phyloP scores from a whole-genome alignment of 192 early-diverging fungal genomes.

The Backusella macrospora region DNA sequence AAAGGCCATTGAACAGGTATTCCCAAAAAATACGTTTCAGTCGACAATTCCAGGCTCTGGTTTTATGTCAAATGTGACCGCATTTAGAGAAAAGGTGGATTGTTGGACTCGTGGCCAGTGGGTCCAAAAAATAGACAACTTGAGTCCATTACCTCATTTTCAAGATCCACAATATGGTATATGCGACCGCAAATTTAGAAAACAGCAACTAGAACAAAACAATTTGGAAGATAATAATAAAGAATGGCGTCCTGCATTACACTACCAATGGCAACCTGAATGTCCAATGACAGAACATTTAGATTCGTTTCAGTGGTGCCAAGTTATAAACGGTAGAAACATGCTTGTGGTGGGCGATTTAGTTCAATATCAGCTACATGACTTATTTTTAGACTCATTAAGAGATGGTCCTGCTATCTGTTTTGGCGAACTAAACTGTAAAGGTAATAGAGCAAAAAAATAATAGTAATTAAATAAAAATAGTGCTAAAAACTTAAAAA shows the following conservation, averaged over 20 bases:
- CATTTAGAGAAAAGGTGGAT: conserved; percentile 11
- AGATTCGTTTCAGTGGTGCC: conserved; percentile 38
- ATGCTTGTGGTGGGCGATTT: conserved; percentile 54
- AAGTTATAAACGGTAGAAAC: conserved; percentile 40
- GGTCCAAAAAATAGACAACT: conserved; percentile 1
- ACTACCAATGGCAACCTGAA: conserved; percentile 25
- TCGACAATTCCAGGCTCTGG: not conserved
- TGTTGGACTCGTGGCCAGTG: conserved; percentile 39
- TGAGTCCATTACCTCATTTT: conserved; percentile 24
- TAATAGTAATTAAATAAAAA: not conserved
- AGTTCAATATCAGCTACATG: conserved; percentile 55
- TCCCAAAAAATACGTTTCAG: not conserved
- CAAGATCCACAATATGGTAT: conserved; percentile 35
- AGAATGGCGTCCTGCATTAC: conserved; percentile 18
- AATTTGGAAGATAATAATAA: not conserved
- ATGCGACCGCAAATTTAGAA: conserved; percentile 28
- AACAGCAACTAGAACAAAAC: not conserved
- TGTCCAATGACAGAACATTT: conserved; percentile 18
- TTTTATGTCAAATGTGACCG: conserved; percentile 13
- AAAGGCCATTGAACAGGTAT: not conserved
- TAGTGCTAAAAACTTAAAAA: not conserved
- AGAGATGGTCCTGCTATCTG: conserved; percentile 54
- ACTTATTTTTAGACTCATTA: conserved; percentile 53
- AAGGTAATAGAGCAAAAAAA: conserved; percentile 28
- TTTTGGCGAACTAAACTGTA: conserved; percentile 55